Conservation (phyloP, 164 flowering plant genomes). For the Umbellularia californica region DNA sequence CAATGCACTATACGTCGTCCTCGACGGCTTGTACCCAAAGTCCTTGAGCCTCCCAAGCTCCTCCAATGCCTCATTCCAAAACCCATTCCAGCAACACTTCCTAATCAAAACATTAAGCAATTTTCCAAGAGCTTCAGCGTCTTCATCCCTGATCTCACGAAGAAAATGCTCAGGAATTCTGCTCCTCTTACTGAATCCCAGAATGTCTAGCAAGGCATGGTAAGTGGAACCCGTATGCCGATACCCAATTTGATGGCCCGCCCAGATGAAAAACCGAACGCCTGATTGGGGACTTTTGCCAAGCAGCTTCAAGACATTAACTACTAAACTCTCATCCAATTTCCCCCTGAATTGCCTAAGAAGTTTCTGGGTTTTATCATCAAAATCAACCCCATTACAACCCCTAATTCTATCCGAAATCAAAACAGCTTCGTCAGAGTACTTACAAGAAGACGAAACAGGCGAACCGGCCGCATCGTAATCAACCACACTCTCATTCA, state of each 20-base stretch:
- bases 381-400: constrained; percentile 30
- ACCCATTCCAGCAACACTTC: constrained; percentile 63
- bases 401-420: constrained; percentile 34
- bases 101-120: constrained; percentile 68
- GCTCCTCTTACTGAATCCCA: constrained; percentile 30
- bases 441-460: constrained; percentile 24
- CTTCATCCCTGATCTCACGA: constrained; percentile 57
- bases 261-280: constrained; percentile 85
- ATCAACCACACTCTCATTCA: constrained; percentile 29
- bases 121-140: constrained; percentile 54
- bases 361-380: constrained; percentile 46
- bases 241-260: constrained; percentile 84
- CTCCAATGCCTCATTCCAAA: constrained; percentile 79
- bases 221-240: constrained; percentile 52
- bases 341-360: constrained; percentile 66
- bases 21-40: constrained; percentile 66
- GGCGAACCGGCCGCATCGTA: constrained; percentile 2
- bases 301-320: constrained; percentile 51
- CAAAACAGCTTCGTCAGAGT: constrained; percentile 37
- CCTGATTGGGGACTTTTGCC: constrained; percentile 43
- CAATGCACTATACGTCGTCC: constrained; percentile 66
- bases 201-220: constrained; percentile 49
- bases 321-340: constrained; percentile 48
- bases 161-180: constrained; percentile 50
- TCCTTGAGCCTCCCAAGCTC: constrained; percentile 91